A percentile compares a stretch with the other conserved stretches of the same genome.
phyloP scores from a whole-genome alignment of 306 rosid species.

The Alnus rubra region DNA sequence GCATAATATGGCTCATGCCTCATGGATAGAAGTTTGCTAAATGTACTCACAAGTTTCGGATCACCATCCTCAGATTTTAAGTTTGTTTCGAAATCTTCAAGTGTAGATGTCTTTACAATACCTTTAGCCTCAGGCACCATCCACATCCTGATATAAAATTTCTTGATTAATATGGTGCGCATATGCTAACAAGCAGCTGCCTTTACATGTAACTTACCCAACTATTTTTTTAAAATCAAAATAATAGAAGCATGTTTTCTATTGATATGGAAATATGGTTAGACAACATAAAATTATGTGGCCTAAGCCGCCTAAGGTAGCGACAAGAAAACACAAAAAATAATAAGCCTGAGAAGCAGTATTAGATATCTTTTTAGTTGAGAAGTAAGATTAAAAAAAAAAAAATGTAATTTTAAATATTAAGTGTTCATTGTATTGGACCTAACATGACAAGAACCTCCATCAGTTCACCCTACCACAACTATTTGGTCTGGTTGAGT shows the following conservation, averaged over 20 bases:
- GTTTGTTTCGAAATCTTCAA: constrained; percentile 37
- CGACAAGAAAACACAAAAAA: neutral
- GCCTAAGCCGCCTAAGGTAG: neutral
- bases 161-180: constrained; percentile 18
- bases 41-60: constrained; percentile 59
- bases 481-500: neutral
- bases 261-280: constrained; percentile 15
- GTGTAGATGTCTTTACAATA: constrained; percentile 41
- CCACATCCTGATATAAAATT: constrained; percentile 65
- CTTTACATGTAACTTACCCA: constrained; percentile 17
- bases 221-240: neutral
- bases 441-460: neutral
- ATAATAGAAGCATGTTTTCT: constrained; percentile 6
- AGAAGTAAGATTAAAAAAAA: neutral
- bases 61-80: constrained; percentile 45
- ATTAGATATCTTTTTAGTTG: neutral
- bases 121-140: constrained; percentile 51
- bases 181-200: constrained; percentile 16
- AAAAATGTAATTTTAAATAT: constrained; percentile 2
- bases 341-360: constrained; percentile 5
- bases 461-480: constrained; percentile 1
- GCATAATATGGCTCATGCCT: neutral
- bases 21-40: constrained; percentile 11
- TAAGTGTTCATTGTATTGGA: neutral
- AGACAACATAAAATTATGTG: constrained; percentile 3